These are phyloP conservation scores for Daedalea quercina DNA, from an alignment of 768 basidiomycete species.

Conservation along the genomic window DNA sequence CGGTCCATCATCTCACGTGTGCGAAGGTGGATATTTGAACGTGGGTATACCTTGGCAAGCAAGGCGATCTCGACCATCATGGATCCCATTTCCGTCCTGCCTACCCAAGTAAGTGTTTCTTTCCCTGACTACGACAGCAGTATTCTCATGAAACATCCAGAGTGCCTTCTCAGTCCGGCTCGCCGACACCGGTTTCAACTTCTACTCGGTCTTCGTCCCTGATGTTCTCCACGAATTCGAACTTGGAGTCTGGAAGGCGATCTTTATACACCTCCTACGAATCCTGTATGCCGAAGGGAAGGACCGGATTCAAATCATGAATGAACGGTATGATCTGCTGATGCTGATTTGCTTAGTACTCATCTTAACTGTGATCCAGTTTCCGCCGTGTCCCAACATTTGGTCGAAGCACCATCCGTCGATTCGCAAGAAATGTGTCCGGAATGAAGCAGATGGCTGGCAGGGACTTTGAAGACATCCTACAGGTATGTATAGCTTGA, in stretches of 20 bases:
- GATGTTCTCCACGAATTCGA: slow-evolving; percentile 24
- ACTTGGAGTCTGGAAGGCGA: slow-evolving; percentile 26
- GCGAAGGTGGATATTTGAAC: slow-evolving; percentile 15
- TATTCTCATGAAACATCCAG: slow-evolving; percentile 7
- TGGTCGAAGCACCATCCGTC: slow-evolving; percentile 17
- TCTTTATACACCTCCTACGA: slow-evolving; percentile 22
- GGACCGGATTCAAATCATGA: slow-evolving; percentile 5
- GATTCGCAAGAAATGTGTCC: slow-evolving; percentile 17
- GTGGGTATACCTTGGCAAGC: slow-evolving; percentile 10
- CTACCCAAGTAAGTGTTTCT: slow-evolving; percentile 12
- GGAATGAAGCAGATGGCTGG: slow-evolving; percentile 23
- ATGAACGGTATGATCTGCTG: slow-evolving; percentile 7
- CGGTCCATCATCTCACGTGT: slow-evolving; percentile 4
- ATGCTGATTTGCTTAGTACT: not conserved
- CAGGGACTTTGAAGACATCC: slow-evolving; percentile 22
- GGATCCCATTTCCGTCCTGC: slow-evolving; percentile 9
- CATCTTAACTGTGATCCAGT: slow-evolving; percentile 4
- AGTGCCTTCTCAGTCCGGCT: slow-evolving; percentile 26
- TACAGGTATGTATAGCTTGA: slow-evolving; percentile 13
- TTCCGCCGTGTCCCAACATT: slow-evolving; percentile 15
- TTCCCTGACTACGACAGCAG: not conserved
- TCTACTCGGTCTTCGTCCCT: slow-evolving; percentile 19
- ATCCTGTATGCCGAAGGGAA: slow-evolving; percentile 10
- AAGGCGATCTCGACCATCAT: slow-evolving; percentile 8
- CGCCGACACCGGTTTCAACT: slow-evolving; percentile 4